phyloP scores from a whole-genome alignment of 129 eudicot genomes.

The Flaveria ramosissima region DNA sequence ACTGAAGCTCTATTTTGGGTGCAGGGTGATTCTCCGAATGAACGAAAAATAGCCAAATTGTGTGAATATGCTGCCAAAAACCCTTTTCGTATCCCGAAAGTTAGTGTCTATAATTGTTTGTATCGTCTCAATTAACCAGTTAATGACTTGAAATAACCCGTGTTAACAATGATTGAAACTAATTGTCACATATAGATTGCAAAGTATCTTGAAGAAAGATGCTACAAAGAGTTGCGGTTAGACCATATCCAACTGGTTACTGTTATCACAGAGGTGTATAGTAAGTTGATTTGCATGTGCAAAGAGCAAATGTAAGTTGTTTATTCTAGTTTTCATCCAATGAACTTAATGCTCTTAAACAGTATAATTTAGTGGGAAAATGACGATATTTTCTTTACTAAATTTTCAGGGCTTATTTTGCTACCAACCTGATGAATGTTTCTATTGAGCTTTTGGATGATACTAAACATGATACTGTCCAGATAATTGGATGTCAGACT shows the following conservation, averaged over 20 bases:
- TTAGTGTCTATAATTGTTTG: constrained; percentile 30
- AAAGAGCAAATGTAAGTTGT: constrained; percentile 80
- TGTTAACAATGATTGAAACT: neutral
- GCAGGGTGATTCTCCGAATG: constrained; percentile 78
- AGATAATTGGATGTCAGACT: constrained; percentile 84
- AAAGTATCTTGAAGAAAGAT: constrained; percentile 93
- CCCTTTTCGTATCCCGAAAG: constrained; percentile 90
- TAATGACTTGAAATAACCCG: neutral
- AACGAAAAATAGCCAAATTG: constrained; percentile 71
- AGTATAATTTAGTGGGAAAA: neutral
- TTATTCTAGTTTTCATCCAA: constrained; percentile 2
- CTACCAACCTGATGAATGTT: constrained; percentile 74
- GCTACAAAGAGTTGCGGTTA: constrained; percentile 80
- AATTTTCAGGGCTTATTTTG: constrained; percentile 80
- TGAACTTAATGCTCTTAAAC: neutral
- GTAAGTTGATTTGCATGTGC: constrained; percentile 77
- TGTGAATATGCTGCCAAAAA: constrained; percentile 98
- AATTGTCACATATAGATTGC: constrained; percentile 54
- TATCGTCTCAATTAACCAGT: neutral
- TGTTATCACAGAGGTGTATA: constrained; percentile 63
- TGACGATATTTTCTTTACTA: constrained; percentile 14
- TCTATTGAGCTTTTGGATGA: constrained; percentile 75
- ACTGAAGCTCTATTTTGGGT: constrained; percentile 12
- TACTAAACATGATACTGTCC: constrained; percentile 60
- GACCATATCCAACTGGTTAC: constrained; percentile 60